Base-by-base conservation (phyloP, 2,329 filamentous ascomycete genomes). In the Purpureocillium lavendulum region DNA sequence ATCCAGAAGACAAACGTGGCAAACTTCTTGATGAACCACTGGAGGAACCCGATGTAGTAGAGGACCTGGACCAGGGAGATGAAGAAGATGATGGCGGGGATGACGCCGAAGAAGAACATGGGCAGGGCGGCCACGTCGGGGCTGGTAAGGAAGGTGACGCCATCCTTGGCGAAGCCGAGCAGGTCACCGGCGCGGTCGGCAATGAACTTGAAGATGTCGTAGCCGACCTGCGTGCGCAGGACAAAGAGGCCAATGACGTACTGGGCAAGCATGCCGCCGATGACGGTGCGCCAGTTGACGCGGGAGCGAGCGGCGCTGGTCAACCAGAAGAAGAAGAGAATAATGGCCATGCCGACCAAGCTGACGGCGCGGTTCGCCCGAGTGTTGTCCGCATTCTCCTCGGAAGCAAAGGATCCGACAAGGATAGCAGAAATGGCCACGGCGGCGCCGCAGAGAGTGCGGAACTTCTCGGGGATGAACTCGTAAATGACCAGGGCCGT, bases 81-180 rank as follows among this genome's bases (percentile, higher is more conserved):
- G 77, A 96, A 95, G 77, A 95, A 96, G 67, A 95, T 87, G 63
- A 96, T 94, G 52, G 89, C 81, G 0, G 89, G 87, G n/a, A 94
- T 73, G 45, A 94, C 87, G 36, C 72, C 68, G 36, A 83, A 71
- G 46, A 95, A 70, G 74, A 94, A 95, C 75, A 74, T 87, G 4
- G 53, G 49, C 1, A 70, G 53, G 3, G 61, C 29, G 12, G 67
- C 65, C 1, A 80, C 83, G 0, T 54, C 46, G 0, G 37, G 15
- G 16, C 40, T 43, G 9, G 60, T 64, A 50, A 96, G 62, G 67
- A 95, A 96, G 1, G 60, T 57, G 1, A 85, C 77, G 58, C 89
- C 89, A 26, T 86, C 59, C 14, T 69, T 66, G 17, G 89, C 84
- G 51, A 87, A 95, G 18, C 82, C 77, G 5, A 96, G 73, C 21